Evolutionary conservation across 2,329 filamentous ascomycete genomes (phyloP).

Genomic region (Aureobasidium sp.): DNA sequence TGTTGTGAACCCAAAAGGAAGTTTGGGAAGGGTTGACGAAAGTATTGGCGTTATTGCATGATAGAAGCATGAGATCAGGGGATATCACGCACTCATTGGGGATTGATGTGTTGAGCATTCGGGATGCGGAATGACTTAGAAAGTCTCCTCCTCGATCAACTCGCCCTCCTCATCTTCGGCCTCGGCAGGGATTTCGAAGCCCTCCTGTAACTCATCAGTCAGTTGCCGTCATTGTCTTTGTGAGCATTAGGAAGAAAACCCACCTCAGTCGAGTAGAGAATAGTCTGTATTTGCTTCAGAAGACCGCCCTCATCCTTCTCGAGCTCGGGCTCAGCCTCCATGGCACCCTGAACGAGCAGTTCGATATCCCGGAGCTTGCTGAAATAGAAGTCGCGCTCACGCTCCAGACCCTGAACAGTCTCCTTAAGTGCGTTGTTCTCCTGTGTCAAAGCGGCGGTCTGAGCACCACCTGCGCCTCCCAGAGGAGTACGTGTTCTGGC

Average conservation of each 20-base stretch:
- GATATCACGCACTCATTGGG: not conserved
- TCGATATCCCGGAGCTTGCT: slow-evolving; percentile 97
- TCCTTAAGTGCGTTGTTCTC: slow-evolving; percentile 90
- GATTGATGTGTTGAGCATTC: not conserved
- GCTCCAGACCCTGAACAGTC: slow-evolving; percentile 87
- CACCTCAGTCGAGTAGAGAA: slow-evolving; percentile 92
- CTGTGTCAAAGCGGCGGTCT: slow-evolving; percentile 63
- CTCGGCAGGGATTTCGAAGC: slow-evolving; percentile 81
- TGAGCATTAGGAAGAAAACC: slow-evolving; percentile 11
- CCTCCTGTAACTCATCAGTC: slow-evolving; percentile 27
- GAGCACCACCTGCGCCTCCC: slow-evolving; percentile 38
- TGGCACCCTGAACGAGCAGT: slow-evolving; percentile 81
- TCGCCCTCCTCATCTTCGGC: slow-evolving; percentile 57
- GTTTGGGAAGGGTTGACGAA: not conserved
- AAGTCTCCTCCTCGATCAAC: slow-evolving; percentile 69
- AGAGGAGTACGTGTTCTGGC: slow-evolving; percentile 33
- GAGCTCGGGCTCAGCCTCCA: slow-evolving; percentile 84
- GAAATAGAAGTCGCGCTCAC: slow-evolving; percentile 98
- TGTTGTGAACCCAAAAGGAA: not conserved
- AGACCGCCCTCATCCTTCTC: slow-evolving; percentile 90
- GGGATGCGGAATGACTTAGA: slow-evolving; percentile 33
- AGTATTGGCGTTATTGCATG: not conserved
- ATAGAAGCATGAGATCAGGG: not conserved
- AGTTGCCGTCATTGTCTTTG: not conserved
- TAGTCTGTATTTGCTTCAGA: slow-evolving; percentile 91